A percentile compares a stretch with the other conserved stretches of the same genome.
phyloP scores from a whole-genome alignment of 805 yeast genomes.

The Debaryomyces prosopidis region DNA sequence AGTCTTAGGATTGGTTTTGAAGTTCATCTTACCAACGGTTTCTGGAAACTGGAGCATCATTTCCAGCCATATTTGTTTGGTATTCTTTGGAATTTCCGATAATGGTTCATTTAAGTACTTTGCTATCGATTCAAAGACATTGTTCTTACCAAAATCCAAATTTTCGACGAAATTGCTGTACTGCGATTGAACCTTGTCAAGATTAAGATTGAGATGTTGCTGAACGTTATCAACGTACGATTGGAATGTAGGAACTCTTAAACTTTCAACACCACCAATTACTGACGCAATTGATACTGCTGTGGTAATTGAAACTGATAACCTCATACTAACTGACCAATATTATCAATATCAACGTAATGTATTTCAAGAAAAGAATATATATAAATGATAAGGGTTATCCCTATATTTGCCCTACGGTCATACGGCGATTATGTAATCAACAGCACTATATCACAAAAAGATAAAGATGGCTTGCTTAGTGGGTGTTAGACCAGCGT shows the following conservation, averaged over 20 bases:
- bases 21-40: slow-evolving; percentile 49
- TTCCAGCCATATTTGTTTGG: slow-evolving; percentile 61
- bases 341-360: not conserved
- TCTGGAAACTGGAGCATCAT: slow-evolving; percentile 62
- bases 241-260: slow-evolving; percentile 21
- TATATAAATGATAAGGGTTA: not conserved
- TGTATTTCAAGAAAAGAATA: not conserved
- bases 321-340: slow-evolving; percentile 15
- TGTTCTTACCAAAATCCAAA: slow-evolving; percentile 20
- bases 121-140: slow-evolving; percentile 48
- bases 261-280: slow-evolving; percentile 19
- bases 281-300: slow-evolving; percentile 18
- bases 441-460: no score
- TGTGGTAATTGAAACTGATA: slow-evolving; percentile 16
- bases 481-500: not conserved
- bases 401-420: not conserved
- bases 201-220: slow-evolving; percentile 13
- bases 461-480: not conserved
- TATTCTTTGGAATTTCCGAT: slow-evolving; percentile 47
- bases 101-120: slow-evolving; percentile 52
- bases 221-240: slow-evolving; percentile 13
- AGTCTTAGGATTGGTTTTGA: slow-evolving; percentile 51
- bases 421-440: no score
- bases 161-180: slow-evolving; percentile 7
- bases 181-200: slow-evolving; percentile 5